phyloP scores from a whole-genome alignment of 495 filamentous ascomycete species.

The Trichocladium uniseriatum region DNA sequence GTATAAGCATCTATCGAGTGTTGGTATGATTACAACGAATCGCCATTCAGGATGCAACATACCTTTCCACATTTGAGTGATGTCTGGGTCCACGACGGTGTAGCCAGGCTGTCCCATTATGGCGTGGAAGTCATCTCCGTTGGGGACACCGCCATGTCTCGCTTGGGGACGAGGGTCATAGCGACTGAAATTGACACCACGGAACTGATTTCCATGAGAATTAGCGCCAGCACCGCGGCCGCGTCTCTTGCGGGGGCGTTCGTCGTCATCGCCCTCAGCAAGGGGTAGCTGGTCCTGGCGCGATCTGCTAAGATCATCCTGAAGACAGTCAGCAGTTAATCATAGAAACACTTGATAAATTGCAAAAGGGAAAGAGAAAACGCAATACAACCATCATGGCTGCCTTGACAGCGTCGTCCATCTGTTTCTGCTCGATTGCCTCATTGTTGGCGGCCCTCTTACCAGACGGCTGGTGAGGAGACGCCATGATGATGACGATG shows the following conservation, averaged over 20 bases:
- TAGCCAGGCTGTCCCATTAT: too few relatives aligned
- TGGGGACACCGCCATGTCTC: too few relatives aligned
- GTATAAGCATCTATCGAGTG: slow-evolving; percentile 16
- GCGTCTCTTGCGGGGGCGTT: too few relatives aligned
- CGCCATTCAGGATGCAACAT: not conserved
- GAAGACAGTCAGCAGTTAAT: not conserved
- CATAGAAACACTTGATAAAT: not conserved
- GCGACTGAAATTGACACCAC: too few relatives aligned
- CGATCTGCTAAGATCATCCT: slow-evolving; percentile 15
- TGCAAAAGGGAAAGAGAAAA: not conserved
- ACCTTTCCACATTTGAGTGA: slow-evolving; percentile 1
- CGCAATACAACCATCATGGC: not conserved
- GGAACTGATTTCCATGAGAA: too few relatives aligned
- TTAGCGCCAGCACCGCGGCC: too few relatives aligned
- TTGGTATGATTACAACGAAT: not conserved
- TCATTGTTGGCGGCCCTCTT: not conserved
- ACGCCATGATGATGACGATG: not conserved
- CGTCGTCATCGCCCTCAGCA: too few relatives aligned
- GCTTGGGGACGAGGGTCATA: too few relatives aligned
- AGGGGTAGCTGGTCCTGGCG: slow-evolving; percentile 13
- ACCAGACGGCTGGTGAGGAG: not conserved
- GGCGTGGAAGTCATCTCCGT: too few relatives aligned
- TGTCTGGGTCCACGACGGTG: too few relatives aligned
- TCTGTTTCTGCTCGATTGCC: not conserved
- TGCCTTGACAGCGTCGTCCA: not conserved